These are phyloP conservation scores for Penicillium samsonianum DNA, from an alignment of 495 filamentous ascomycete species.

Conservation along the genomic window DNA sequence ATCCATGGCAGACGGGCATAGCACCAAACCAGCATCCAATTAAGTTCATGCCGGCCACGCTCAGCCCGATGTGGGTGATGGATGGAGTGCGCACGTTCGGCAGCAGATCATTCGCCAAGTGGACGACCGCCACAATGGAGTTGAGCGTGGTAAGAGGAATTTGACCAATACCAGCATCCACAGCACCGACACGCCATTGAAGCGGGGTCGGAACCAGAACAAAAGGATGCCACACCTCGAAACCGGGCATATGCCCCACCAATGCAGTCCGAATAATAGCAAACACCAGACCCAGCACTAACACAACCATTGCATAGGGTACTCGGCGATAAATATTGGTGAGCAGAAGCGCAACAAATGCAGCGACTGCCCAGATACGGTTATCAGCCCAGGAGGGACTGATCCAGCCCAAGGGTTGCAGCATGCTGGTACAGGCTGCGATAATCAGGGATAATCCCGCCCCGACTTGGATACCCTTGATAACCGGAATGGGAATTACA, in stretches of 20 bases:
- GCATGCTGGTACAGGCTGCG: constrained; percentile 65
- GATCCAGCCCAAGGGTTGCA: constrained; percentile 59
- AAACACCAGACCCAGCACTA: constrained; percentile 62
- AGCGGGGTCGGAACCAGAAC: constrained; percentile 44
- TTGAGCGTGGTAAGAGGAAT: constrained; percentile 89
- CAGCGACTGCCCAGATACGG: constrained; percentile 66
- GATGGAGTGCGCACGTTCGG: constrained; percentile 66
- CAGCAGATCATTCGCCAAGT: constrained; percentile 72
- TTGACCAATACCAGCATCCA: constrained; percentile 73
- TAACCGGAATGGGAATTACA: constrained; percentile 78
- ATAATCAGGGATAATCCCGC: constrained; percentile 80
- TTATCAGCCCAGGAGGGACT: constrained; percentile 68
- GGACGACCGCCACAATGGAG: constrained; percentile 81
- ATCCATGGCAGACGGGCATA: constrained; percentile 95
- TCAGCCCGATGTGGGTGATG: constrained; percentile 73
- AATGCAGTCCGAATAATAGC: constrained; percentile 47
- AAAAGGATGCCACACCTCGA: constrained; percentile 53
- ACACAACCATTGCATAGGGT: constrained; percentile 75
- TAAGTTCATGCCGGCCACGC: constrained; percentile 80
- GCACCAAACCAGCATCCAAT: constrained; percentile 85
- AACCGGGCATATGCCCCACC: constrained; percentile 41
- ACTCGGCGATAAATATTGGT: constrained; percentile 60
- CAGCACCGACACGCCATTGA: constrained; percentile 49
- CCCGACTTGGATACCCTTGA: constrained; percentile 93
- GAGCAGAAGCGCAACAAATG: constrained; percentile 67